Evolutionary conservation across 2,329 filamentous ascomycete species (phyloP), one percentile per base, ranked within the genome.

Genomic region (Colletotrichum sp.): DNA sequence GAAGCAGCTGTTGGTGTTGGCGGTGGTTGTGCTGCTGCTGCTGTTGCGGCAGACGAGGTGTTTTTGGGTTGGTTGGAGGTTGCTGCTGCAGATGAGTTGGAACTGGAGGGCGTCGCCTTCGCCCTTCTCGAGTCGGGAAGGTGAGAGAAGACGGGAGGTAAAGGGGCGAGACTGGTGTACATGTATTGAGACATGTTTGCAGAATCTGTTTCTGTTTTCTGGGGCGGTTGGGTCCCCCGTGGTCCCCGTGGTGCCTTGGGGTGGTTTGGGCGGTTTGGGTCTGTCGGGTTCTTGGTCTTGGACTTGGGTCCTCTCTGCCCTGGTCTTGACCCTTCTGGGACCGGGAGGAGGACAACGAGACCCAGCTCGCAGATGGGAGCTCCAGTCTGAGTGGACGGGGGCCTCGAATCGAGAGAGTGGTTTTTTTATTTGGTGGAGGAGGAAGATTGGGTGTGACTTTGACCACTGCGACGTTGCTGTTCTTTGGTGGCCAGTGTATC

Each of bases 1-100:
- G 63, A 69, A 27, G 64, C 78, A 76, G 61, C 61, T 61, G 65
- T 77, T 72, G 78, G 82, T 81, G 72, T 79, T 79, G 72, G 80
- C 80, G n/a, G 81, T 80, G 32, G 80, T 67, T 44, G 78, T 77
- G 77, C 81, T 80, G 52, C 80, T 78, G 70, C 77, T 25, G 66
- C 49, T 25, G 57, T 30, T 44, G 44, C 7, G 34, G 69, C 29
- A 29, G 52, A 29, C 25, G 44, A 52, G 19, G n/a, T 52, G 34
- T 29, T 62, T 27, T 44, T 63, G 39, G 6, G 30, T 4, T 44
- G 39, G 29, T 11, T 19, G 52, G 44, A 49, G 44, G 78, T 66
- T 25, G 55, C 32, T 22, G n/a, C n/a, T 25, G 66, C 66, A 57
- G 69, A 61, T 1, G 68, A 52, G 11, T 69, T 29, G n/a, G 71